Base-by-base conservation (phyloP, 495 filamentous ascomycete genomes). In the Rostrohypoxylon terebratum region DNA sequence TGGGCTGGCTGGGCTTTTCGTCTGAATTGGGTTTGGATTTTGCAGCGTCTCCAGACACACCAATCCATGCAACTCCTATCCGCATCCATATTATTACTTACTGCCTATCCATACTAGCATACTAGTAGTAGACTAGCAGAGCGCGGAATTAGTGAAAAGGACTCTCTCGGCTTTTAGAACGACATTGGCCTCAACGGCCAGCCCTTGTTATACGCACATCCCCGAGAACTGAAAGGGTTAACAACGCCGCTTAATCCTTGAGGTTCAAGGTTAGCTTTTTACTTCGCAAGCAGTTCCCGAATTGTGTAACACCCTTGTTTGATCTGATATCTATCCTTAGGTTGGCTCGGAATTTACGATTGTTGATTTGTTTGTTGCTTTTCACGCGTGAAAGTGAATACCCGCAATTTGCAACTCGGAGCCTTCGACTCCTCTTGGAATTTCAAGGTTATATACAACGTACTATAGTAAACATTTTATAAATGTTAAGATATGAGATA, bases 201-300 rank as follows among this genome's bases (percentile, higher is more conserved):
- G 59, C 51, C 66, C 66, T 63, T 55, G 66, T 14, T 58, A 58
- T 18, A 21, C 54, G 54, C 40, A 47, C 54, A 54, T 54, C 42
- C 28, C 51, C 23, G 16, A 31, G 47, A 34, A 55, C 45, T 66
- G 44, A 62, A 69, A 69, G 10, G 38, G 60, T 55, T 69, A 68
- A 59, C 10, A 63, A 45, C 48, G 61, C 66, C 66, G 50, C 33
- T 51, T 31, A 31, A 66, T 48, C 62, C 65, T 74, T 74, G 63
- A 33, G 28, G 62, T n/a, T 40, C 70, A 58, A 33, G 28, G 62
- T n/a, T 40, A 59, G 34, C 20, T 44, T 59, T 50, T 50, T 69
- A 34, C 11, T 20, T 70, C 70, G 70, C 70, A 76, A 73, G 65
- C 45, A 60, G 67, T 73, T 66, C 73, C 73, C 9, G 55, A 76